Evolutionary conservation across 2,329 filamentous ascomycete genomes (phyloP).

Genomic region (Fusarium sacchari): DNA sequence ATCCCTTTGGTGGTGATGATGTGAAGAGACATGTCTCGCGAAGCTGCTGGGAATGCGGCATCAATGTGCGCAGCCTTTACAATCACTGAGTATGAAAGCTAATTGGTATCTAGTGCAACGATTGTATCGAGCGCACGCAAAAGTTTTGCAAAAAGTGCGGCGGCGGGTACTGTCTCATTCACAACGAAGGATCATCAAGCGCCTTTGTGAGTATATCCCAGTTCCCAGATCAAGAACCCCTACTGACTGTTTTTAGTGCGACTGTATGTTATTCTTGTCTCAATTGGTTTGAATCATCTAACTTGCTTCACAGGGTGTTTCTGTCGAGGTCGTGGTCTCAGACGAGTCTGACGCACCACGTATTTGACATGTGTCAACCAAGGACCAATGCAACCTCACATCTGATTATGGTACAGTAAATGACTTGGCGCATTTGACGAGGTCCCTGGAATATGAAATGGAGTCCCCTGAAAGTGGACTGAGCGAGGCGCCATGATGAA

Average conservation of each 20-base stretch:
- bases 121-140: constrained; percentile 78
- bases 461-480: background rate
- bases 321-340: constrained; percentile 49
- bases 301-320: constrained; percentile 45
- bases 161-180: constrained; percentile 83
- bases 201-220: constrained; percentile 58
- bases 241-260: constrained; percentile 55
- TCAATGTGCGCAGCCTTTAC: constrained; percentile 66
- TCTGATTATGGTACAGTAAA: constrained; percentile 13
- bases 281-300: background rate
- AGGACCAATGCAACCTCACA: constrained; percentile 6
- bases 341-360: constrained; percentile 30
- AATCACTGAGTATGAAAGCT: background rate
- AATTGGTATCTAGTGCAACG: constrained; percentile 67
- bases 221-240: background rate
- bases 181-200: constrained; percentile 83
- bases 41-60: constrained; percentile 88
- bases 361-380: background rate
- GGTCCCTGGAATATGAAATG: constrained; percentile 23
- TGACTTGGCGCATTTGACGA: background rate
- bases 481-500: constrained; percentile 19
- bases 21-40: constrained; percentile 66
- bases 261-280: constrained; percentile 51
- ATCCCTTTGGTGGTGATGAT: constrained; percentile 52
- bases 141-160: constrained; percentile 76